Base-by-base conservation (phyloP, 345 rosid genomes). In the Aquilaria sinensis region DNA sequence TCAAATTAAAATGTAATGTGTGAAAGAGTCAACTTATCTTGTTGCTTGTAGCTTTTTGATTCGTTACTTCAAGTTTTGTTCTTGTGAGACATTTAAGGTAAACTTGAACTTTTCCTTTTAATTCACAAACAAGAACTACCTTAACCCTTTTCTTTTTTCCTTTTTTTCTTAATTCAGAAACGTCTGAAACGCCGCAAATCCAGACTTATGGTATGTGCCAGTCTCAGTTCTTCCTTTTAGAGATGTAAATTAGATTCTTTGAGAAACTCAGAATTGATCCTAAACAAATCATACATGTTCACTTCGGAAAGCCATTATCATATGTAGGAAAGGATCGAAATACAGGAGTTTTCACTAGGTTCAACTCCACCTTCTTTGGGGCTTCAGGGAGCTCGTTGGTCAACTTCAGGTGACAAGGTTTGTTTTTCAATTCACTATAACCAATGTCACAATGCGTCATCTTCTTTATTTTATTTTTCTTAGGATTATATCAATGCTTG, bases 331-430 rank as follows among this genome's bases (percentile, higher is more conserved):
- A 81, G 74, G 57, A 72, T 87, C 51, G 96, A 87, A 66, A 55
- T 90, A 49, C 70, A 65, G 74, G 96, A 90, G 74, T 87, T 90
- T 75, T 87, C 90, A 61, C 78, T 90, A 47, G 97, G 97, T 65
- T 82, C 87, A 1, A 64, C 66, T 56, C 85, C 97, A 10, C 97
- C 97, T 61, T 62, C 68, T 72, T 70, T 90, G 67, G 97, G 87
- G 67, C 82, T 82, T 61, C 79, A 79, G 13, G 97, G 97, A 53
- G 78, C 77, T 65, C 77, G 80, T 62, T 90, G 97, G 97, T 78
- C 87, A 14, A 75, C 80, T 31, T 73, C 78, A 54, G 90, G 90
- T 53, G 87, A 84, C 72, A 92, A 85, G 97, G 97, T 90, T 67
- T 58, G 69, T 12, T 66, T 78, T 67, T 57, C 14, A 31, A 50